phyloP scores from a whole-genome alignment of 225 moss, liverwort and hornwort genomes.

The Sphagnum tenellum region DNA sequence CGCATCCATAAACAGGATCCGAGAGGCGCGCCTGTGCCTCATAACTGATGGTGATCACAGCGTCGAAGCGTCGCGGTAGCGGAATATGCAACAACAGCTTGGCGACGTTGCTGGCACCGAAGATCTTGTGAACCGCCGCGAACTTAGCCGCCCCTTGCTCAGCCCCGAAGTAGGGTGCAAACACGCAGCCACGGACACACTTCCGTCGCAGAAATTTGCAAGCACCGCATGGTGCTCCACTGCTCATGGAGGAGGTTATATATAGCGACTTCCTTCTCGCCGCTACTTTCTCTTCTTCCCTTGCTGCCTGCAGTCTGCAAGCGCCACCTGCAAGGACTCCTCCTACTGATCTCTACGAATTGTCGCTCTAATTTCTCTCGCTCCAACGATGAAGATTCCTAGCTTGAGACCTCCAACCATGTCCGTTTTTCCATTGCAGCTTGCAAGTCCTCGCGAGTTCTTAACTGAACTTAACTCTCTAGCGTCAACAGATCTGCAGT shows the following conservation, averaged over 20 bases:
- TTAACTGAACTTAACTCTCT: too few species aligned
- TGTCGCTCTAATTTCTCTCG: too few species aligned
- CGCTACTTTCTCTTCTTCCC: too few species aligned
- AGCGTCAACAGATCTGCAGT: too few species aligned
- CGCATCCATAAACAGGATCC: conserved; percentile 96
- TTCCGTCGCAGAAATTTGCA: conserved; percentile 96
- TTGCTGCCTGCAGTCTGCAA: too few species aligned
- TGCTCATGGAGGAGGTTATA: conserved; percentile 53
- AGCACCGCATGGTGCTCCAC: conserved; percentile 94
- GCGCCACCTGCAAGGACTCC: too few species aligned
- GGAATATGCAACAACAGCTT: conserved; percentile 90
- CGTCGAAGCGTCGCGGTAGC: conserved; percentile 77
- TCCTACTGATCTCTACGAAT: too few species aligned
- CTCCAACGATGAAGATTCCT: too few species aligned
- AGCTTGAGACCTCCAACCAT: too few species aligned
- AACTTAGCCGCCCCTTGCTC: conserved; percentile 97
- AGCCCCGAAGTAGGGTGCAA: conserved; percentile 91
- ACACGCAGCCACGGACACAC: conserved; percentile 91
- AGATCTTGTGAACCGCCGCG: conserved; percentile 96
- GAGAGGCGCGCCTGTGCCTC: conserved; percentile 96
- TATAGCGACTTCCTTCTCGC: too few species aligned
- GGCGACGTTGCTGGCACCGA: conserved; percentile 97
- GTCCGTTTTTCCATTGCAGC: too few species aligned
- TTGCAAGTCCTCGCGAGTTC: too few species aligned
- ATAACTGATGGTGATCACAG: conserved; percentile 95